Conservation (phyloP, 192 early-diverging fungal species). For the Coemansia sp. region DNA sequence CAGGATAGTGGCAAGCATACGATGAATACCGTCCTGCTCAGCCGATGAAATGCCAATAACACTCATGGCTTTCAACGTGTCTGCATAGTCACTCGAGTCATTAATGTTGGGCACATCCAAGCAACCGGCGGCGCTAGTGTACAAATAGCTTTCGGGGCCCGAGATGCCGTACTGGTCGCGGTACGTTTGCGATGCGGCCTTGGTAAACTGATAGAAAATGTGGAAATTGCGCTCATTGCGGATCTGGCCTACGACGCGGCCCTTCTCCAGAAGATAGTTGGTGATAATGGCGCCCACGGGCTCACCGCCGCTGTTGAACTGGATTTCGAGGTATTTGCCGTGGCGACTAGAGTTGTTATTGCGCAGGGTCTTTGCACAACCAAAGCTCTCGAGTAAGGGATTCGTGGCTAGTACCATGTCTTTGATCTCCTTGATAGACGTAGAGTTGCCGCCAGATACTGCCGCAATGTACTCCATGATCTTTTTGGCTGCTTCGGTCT, state of each 20-base stretch:
- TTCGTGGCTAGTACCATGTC: slow-evolving; percentile 99
- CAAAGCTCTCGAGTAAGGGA: slow-evolving; percentile 97
- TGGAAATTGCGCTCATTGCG: slow-evolving; percentile 97
- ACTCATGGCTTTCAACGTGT: slow-evolving; percentile 91
- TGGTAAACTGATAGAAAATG: slow-evolving; percentile 92
- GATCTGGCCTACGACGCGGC: slow-evolving; percentile 93
- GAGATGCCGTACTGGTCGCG: slow-evolving; percentile 70
- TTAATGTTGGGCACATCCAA: slow-evolving; percentile 92
- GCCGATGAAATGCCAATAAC: slow-evolving; percentile 83
- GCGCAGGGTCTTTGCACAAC: slow-evolving; percentile 97
- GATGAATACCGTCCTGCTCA: slow-evolving; percentile 87
- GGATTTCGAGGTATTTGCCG: slow-evolving; percentile 99
- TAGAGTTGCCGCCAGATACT: slow-evolving; percentile 79
- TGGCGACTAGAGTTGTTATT: slow-evolving; percentile 99
- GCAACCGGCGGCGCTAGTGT: slow-evolving; percentile 75
- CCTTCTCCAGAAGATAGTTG: slow-evolving; percentile 98
- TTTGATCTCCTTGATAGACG: slow-evolving; percentile 90
- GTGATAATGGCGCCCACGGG: slow-evolving; percentile 97
- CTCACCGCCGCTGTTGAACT: slow-evolving; percentile 90
- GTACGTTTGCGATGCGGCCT: slow-evolving; percentile 75
- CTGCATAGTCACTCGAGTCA: slow-evolving; percentile 84
- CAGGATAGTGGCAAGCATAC: slow-evolving; percentile 91
- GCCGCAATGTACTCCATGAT: slow-evolving; percentile 99
- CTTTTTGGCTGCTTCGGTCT: slow-evolving; percentile 91
- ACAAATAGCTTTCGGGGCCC: slow-evolving; percentile 78